These are phyloP conservation scores for Tuctoria greenei DNA, from an alignment of 176 grass and related monocot genomes.

Conservation along the genomic window DNA sequence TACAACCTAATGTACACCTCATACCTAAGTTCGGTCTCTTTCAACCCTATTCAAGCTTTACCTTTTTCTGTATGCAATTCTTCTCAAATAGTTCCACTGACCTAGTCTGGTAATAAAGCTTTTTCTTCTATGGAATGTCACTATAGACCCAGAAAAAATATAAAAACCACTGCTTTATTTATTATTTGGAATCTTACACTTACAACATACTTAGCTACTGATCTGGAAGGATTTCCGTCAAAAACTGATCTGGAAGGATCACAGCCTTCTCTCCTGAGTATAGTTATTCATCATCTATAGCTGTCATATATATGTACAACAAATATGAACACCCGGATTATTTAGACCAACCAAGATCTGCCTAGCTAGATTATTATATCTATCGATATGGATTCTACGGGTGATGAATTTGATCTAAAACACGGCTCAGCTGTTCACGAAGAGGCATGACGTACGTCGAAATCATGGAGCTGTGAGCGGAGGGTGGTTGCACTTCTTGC, in stretches of 20 bases:
- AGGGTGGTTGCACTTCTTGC: background rate
- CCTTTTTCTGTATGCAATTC: too few relatives aligned
- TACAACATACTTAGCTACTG: background rate
- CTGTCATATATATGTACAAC: background rate
- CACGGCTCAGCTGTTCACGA: background rate
- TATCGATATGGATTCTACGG: background rate
- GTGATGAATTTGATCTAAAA: background rate
- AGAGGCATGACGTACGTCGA: background rate
- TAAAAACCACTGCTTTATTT: background rate
- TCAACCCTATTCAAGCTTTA: too few relatives aligned
- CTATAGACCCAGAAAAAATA: too few relatives aligned
- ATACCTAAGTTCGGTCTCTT: too few relatives aligned
- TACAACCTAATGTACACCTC: too few relatives aligned
- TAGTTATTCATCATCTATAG: background rate
- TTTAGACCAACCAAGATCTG: background rate
- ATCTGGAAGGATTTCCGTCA: background rate
- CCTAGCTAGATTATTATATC: background rate
- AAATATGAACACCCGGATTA: background rate
- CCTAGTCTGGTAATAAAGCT: too few relatives aligned
- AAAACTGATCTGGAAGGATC: background rate
- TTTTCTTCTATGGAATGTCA: too few relatives aligned
- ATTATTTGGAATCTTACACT: background rate
- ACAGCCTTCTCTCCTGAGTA: background rate
- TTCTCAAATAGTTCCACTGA: too few relatives aligned
- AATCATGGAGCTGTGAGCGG: background rate